These are phyloP conservation scores for Candida smagusa DNA, from an alignment of 1,139 yeast genomes.

Conservation along the genomic window DNA sequence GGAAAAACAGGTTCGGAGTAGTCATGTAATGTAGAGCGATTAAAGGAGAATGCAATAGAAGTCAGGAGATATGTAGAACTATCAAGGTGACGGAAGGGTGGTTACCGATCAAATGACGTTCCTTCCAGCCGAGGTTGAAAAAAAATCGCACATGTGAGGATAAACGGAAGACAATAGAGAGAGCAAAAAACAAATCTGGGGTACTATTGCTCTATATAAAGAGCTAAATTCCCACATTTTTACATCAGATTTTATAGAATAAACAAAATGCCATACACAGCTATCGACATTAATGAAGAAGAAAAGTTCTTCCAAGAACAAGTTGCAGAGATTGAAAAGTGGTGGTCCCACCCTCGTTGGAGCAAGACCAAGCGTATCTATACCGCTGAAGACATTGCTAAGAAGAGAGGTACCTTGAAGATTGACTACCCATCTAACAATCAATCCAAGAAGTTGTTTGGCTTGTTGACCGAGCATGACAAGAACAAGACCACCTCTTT, in stretches of 20 bases:
- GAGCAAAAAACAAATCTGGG: slow-evolving; percentile 1
- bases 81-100: too few relatives aligned
- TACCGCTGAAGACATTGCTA: slow-evolving; percentile 84
- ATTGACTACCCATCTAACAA: slow-evolving; percentile 71
- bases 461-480: slow-evolving; percentile 68
- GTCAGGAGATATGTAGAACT: too few relatives aligned
- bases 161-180: slow-evolving; percentile 3
- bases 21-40: too few relatives aligned
- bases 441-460: slow-evolving; percentile 81
- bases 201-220: slow-evolving; percentile 1
- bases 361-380: slow-evolving; percentile 82
- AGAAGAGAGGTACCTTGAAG: slow-evolving; percentile 76
- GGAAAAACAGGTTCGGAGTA: too few relatives aligned
- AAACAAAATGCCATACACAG: slow-evolving; percentile 45
- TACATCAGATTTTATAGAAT: background rate
- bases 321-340: slow-evolving; percentile 67
- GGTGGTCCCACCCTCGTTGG: slow-evolving; percentile 98
- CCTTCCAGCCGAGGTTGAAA: slow-evolving; percentile 5
- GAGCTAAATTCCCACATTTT: background rate
- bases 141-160: slow-evolving; percentile 6
- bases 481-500: slow-evolving; percentile 71
- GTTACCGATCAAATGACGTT: background rate
- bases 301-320: slow-evolving; percentile 65
- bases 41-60: too few relatives aligned
- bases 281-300: slow-evolving; percentile 57